Base-by-base conservation (phyloP, 805 yeast genomes). In the Wickerhamomyces tratensis region DNA sequence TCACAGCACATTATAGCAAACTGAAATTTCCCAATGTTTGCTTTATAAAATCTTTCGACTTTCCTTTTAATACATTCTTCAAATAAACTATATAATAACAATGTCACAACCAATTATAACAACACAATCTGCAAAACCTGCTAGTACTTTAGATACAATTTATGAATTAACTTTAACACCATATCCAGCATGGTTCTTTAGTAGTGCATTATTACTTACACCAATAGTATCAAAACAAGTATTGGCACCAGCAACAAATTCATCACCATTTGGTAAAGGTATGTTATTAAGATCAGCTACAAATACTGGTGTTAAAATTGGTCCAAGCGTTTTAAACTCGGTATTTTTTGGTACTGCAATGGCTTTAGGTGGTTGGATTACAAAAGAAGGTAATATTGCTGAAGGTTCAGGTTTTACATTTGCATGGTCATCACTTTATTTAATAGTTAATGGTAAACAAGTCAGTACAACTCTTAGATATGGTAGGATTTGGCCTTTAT, bases 371-470 rank as follows among this genome's bases (percentile, higher is more conserved):
- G 79, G 85, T 4, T 82, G 76, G 67, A 82, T 88, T 67, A 73
- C 82, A 36, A 69, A 69, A 48, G 96, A 88, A 56, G 81, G 85
- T 13, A 96, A 87, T 53, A 62, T 77, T 20, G 71, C 73, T 38
- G 79, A 84, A 61, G 96, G 95, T 4, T 71, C 91, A 1, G 96
- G 95, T 0, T 82, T 88, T 54, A 66, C 74, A 7, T 68, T 76
- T 52, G 94, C 93, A 2, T 89, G 96, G 96, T 76, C 86, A 7
- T 59, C 83, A 7, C 61, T 88, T 44, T 89, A 86, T 53, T 56
- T 82, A 44, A 57, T 88, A 11, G 86, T 82, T 13, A 85, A 86
- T 54, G 86, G 87, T 1, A 71, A 69, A 35, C 71, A 77, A 7
- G 67, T 84, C 11, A 39, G 82, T 27, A 67, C 64, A 37, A 71